Evolutionary conservation across 2,329 filamentous ascomycete species (phyloP), one percentile per base, ranked within the genome.

Genomic region (Orbilia brochopaga): DNA sequence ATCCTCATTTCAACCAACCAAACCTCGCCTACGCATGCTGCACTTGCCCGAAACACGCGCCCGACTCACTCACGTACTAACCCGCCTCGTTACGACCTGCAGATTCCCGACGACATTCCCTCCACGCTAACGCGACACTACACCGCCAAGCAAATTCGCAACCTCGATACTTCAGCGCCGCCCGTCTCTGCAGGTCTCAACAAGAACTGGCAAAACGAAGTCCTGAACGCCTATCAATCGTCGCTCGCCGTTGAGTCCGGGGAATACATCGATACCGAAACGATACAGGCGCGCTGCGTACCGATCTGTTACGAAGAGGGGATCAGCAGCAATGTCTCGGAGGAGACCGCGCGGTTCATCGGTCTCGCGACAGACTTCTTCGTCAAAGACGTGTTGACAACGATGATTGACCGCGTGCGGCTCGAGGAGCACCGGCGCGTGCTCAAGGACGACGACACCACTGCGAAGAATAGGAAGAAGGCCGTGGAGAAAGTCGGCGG

Each of bases 301-400:
- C 87, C 87, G 0, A 85, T 88, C 57, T 89, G 87, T 78, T 89
- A 88, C 77, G 87, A 89, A 74, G 83, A 84, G 51, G 87, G 87
- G 1, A 83, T 89, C 2, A 80, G 82, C 2, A 84, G 82, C 13
- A 87, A 86, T 0, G 86, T 88, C 76, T 80, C 82, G 2, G 74
- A 82, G 3, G 87, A 89, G 61, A 85, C 87, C 1, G 83, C 86
- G 2, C 83, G 85, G 61, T 86, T 88, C 74, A 83, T 89, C 81
- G 85, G 86, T 4, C 81, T 87, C 24, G 87, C 87, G 1, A 85
- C 86, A 8, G 87, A 90, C 76, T 85, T 84, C 0, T 88, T 87
- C 65, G 85, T 89, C 74, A 89, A 89, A 75, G 86, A 89, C 76
- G 81, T 87, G 17, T 79, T 90, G 61, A 84, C 86, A 1, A 83